Conservation (phyloP, 176 grass and related monocot genomes). For the Triticum monococcum region DNA sequence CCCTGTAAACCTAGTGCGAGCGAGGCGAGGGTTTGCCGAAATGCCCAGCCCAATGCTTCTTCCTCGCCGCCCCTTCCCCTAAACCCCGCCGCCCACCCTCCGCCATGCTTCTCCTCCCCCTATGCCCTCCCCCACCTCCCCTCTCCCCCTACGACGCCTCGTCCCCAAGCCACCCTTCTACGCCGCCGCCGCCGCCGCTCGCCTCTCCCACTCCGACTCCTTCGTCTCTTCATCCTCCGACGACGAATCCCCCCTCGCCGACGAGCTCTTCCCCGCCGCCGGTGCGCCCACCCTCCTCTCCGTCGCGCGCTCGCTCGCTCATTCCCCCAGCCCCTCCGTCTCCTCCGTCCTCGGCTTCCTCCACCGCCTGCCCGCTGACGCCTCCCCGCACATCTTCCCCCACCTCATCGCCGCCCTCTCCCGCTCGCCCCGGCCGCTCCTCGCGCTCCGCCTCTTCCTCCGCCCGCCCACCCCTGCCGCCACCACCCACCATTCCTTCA, state of each 20-base stretch:
- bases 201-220: background rate
- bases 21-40: background rate
- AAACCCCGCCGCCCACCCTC: constrained; percentile 27
- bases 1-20: constrained; percentile 31
- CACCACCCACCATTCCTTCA: constrained; percentile 43
- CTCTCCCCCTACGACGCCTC: constrained; percentile 22
- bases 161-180: background rate
- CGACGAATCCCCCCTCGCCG: constrained; percentile 40
- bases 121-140: constrained; percentile 38
- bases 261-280: constrained; percentile 51
- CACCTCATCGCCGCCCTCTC: constrained; percentile 63
- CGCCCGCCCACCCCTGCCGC: constrained; percentile 21
- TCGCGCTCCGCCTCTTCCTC: constrained; percentile 53
- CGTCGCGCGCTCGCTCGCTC: constrained; percentile 45
- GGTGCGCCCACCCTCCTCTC: constrained; percentile 58
- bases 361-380: constrained; percentile 29
- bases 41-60: background rate
- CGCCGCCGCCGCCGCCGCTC: constrained; percentile 18
- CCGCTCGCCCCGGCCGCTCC: constrained; percentile 33
- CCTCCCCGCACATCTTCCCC: constrained; percentile 55
- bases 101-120: constrained; percentile 55
- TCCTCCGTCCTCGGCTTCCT: constrained; percentile 48
- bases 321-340: constrained; percentile 25
- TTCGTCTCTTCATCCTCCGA: constrained; percentile 18
- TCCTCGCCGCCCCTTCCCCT: constrained; percentile 1